phyloP scores from a whole-genome alignment of 768 basidiomycete species.

The Naganishia randhawae region DNA sequence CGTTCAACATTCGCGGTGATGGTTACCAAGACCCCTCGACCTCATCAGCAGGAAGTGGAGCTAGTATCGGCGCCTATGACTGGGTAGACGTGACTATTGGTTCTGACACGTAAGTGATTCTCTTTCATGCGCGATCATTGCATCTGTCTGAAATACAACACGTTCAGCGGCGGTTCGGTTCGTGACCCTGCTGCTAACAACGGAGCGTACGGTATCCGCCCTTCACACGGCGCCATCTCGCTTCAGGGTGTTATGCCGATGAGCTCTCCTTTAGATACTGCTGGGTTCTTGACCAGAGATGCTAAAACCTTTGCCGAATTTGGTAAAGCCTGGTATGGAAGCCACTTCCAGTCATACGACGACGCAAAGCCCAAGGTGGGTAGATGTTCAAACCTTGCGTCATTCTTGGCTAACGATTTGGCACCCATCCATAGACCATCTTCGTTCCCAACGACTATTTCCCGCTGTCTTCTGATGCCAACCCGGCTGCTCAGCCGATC shows the following conservation, averaged over 20 bases:
- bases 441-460: slow-evolving; percentile 35
- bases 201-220: slow-evolving; percentile 43
- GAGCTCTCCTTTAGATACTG: slow-evolving; percentile 35
- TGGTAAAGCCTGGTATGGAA: slow-evolving; percentile 41
- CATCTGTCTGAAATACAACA: slow-evolving; percentile 11
- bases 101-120: slow-evolving; percentile 37
- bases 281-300: slow-evolving; percentile 39
- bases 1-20: slow-evolving; percentile 47
- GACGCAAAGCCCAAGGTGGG: slow-evolving; percentile 34
- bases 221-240: slow-evolving; percentile 37
- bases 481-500: slow-evolving; percentile 30
- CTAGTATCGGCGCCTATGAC: slow-evolving; percentile 43
- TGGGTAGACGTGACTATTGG: slow-evolving; percentile 47
- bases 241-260: slow-evolving; percentile 39
- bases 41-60: slow-evolving; percentile 40
- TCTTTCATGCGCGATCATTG: not conserved
- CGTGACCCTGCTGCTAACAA: slow-evolving; percentile 36
- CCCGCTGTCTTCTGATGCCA: slow-evolving; percentile 31
- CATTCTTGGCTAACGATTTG: not conserved
- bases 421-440: slow-evolving; percentile 23
- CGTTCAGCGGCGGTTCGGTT: slow-evolving; percentile 34
- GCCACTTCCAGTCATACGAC: slow-evolving; percentile 33
- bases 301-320: slow-evolving; percentile 33
- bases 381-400: not conserved
- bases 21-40: slow-evolving; percentile 37